Evolutionary conservation across 176 grass and related monocot species (phyloP).

Genomic region (Zoysia japonica): DNA sequence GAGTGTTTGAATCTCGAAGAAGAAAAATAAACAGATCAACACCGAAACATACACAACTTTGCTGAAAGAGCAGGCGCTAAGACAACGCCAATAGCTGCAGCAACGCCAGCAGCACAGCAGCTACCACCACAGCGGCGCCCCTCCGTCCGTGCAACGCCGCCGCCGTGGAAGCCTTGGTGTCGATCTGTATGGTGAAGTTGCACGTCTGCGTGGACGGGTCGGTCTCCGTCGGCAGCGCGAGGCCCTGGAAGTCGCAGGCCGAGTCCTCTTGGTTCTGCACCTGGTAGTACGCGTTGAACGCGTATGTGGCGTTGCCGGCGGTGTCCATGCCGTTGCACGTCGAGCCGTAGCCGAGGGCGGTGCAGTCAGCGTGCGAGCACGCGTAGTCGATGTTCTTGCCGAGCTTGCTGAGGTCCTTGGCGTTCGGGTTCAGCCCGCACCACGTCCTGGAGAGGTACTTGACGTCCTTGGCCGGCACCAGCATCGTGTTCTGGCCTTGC

Average conservation of each 20-base stretch:
- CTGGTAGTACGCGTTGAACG: slow-evolving; percentile 86
- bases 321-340: slow-evolving; percentile 76
- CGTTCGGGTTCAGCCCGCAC: slow-evolving; percentile 60
- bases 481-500: slow-evolving; percentile 40
- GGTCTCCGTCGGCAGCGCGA: slow-evolving; percentile 50
- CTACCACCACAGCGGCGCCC: not conserved
- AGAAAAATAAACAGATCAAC: slow-evolving; percentile 8
- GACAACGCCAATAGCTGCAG: slow-evolving; percentile 9
- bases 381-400: slow-evolving; percentile 59
- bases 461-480: slow-evolving; percentile 47
- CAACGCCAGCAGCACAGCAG: not conserved
- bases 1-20: not conserved
- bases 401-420: slow-evolving; percentile 36
- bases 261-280: slow-evolving; percentile 56
- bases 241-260: slow-evolving; percentile 65
- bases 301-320: slow-evolving; percentile 66
- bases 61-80: not conserved
- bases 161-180: not conserved
- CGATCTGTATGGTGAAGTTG: slow-evolving; percentile 80
- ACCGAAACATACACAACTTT: no score
- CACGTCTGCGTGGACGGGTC: slow-evolving; percentile 61
- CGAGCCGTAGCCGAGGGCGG: slow-evolving; percentile 63
- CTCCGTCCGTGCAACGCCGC: not conserved
- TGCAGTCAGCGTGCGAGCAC: slow-evolving; percentile 69
- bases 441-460: slow-evolving; percentile 50